Evolutionary conservation across 78 protist species (phyloP).

Genomic region (Tieghemostelium lacteum): DNA sequence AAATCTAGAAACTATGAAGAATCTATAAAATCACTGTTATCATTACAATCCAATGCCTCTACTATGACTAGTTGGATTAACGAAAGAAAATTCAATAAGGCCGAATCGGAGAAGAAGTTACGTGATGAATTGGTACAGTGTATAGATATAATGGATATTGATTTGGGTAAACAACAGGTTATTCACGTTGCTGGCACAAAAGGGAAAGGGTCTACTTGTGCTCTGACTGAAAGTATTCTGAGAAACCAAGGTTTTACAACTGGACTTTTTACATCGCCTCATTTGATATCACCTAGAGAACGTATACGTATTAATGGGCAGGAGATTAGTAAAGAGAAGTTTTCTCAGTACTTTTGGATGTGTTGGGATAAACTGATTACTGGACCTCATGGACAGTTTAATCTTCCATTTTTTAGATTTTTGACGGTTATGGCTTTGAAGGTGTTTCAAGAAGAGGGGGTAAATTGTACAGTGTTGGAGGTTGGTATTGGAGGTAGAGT

Average conservation of each 20-base stretch:
- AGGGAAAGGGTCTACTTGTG: constrained; percentile 92
- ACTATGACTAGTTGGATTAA: constrained; percentile 3
- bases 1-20: no score
- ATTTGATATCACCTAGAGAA: constrained; percentile 87
- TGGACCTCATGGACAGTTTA: neutral
- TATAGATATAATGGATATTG: constrained; percentile 11
- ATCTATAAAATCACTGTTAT: constrained; percentile 30
- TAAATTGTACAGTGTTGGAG: constrained; percentile 88
- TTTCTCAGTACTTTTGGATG: constrained; percentile 74
- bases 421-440: constrained; percentile 83
- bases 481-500: constrained; percentile 92
- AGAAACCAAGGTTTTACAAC: constrained; percentile 86
- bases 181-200: constrained; percentile 96
- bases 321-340: constrained; percentile 72
- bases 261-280: constrained; percentile 93
- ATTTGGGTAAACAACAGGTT: constrained; percentile 9
- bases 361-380: constrained; percentile 58
- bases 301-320: constrained; percentile 88
- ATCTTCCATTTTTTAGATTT: constrained; percentile 78
- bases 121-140: constrained; percentile 18
- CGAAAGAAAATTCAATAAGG: constrained; percentile 21
- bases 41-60: constrained; percentile 40
- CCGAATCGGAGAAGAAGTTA: neutral
- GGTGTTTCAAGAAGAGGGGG: constrained; percentile 52
- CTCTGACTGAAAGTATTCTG: constrained; percentile 82